Conservation (phyloP, 768 basidiomycete species). For the Hortiboletus campestris region DNA sequence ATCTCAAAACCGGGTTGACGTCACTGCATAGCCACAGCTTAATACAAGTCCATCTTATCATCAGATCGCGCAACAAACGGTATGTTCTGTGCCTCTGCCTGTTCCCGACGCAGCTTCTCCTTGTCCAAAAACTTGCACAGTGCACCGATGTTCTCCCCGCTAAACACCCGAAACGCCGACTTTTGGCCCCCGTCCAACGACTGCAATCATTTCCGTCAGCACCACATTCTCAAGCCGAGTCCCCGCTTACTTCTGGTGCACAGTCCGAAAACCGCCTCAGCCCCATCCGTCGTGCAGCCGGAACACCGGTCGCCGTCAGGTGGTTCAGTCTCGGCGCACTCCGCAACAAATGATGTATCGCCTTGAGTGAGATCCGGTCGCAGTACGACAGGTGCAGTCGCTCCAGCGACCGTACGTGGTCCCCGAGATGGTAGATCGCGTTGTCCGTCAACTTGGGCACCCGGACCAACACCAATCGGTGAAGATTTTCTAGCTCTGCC, state of each 20-base stretch:
- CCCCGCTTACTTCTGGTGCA: slow-evolving; percentile 54
- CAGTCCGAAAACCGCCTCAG: slow-evolving; percentile 74
- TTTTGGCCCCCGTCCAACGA: slow-evolving; percentile 63
- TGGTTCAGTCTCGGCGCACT: slow-evolving; percentile 62
- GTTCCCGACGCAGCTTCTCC: slow-evolving; percentile 55
- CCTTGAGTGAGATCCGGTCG: slow-evolving; percentile 72
- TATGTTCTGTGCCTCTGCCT: slow-evolving; percentile 59
- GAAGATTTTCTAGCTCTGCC: slow-evolving; percentile 63
- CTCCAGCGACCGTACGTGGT: slow-evolving; percentile 67
- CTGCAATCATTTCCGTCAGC: slow-evolving; percentile 36
- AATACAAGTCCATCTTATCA: slow-evolving; percentile 64
- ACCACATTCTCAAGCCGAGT: background rate
- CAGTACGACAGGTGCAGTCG: slow-evolving; percentile 87
- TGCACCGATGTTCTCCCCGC: slow-evolving; percentile 58
- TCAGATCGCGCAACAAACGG: slow-evolving; percentile 60
- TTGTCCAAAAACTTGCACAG: slow-evolving; percentile 72
- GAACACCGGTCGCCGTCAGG: slow-evolving; percentile 78
- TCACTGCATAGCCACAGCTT: background rate
- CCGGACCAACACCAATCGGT: slow-evolving; percentile 76
- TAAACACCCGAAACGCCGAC: slow-evolving; percentile 78
- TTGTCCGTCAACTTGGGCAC: slow-evolving; percentile 84
- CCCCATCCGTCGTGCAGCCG: slow-evolving; percentile 66
- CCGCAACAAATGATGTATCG: slow-evolving; percentile 67
- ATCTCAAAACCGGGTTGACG: background rate
- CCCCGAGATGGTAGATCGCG: slow-evolving; percentile 73